Conservation (phyloP, 176 grass and related monocot species). For the Carex kokanica region DNA sequence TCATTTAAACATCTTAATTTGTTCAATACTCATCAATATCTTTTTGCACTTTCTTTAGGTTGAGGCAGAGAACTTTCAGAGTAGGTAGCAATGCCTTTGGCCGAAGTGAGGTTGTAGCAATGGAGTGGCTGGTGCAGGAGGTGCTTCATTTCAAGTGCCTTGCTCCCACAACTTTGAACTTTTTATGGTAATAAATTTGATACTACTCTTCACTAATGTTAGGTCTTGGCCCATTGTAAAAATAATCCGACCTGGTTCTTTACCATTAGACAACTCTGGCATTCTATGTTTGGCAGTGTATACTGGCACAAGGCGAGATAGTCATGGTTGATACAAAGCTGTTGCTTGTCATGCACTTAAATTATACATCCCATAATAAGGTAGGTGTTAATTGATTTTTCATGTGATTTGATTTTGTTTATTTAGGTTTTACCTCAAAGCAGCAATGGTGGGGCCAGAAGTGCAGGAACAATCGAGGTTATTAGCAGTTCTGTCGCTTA, state of each 20-base stretch:
- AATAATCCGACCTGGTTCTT: slow-evolving; percentile 12
- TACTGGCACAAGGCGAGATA: neutral
- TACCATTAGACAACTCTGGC: neutral
- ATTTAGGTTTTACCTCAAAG: slow-evolving; percentile 89
- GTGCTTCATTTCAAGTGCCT: slow-evolving; percentile 80
- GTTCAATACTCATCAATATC: neutral
- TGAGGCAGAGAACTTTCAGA: slow-evolving; percentile 57
- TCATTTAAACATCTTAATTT: neutral
- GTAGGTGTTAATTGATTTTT: neutral
- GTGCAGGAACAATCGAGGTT: slow-evolving; percentile 46
- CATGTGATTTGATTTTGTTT: neutral
- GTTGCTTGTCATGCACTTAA: neutral
- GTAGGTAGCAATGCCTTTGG: slow-evolving; percentile 64
- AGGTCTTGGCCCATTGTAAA: neutral
- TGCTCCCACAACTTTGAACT: slow-evolving; percentile 61
- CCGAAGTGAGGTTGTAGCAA: slow-evolving; percentile 68
- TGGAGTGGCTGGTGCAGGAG: slow-evolving; percentile 94
- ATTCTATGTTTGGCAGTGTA: neutral
- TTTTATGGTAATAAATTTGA: slow-evolving; percentile 56
- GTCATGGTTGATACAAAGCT: neutral
- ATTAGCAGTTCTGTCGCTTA: slow-evolving; percentile 51
- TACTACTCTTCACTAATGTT: neutral
- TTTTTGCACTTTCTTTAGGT: slow-evolving; percentile 39
- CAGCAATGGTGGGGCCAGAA: slow-evolving; percentile 52
- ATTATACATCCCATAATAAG: neutral